A percentile compares a stretch with the other conserved stretches of the same genome.
These are phyloP conservation scores for Saturnispora bothae DNA, from an alignment of 805 yeast genomes.

Conservation along the genomic window DNA sequence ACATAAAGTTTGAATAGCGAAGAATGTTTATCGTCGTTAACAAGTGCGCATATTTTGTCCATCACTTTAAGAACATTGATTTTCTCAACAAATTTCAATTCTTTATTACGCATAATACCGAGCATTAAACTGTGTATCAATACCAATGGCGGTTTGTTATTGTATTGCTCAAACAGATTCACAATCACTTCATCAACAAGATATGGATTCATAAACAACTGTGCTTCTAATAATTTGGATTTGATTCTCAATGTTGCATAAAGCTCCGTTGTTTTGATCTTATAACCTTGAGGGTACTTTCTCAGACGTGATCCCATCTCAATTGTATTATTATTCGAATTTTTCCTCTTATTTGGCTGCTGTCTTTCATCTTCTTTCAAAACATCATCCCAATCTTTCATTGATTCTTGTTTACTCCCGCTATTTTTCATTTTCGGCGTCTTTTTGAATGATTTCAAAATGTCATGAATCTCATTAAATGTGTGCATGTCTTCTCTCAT, in stretches of 20 bases:
- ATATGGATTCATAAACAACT: constrained; percentile 13
- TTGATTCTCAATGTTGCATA: constrained; percentile 15
- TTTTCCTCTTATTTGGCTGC: too few species aligned
- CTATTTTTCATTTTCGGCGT: too few species aligned
- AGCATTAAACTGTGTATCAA: constrained; percentile 21
- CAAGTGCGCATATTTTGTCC: constrained; percentile 17
- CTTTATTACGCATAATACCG: constrained; percentile 12
- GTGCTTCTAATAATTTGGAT: constrained; percentile 12
- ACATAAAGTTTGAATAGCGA: constrained; percentile 12
- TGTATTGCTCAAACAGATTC: constrained; percentile 16
- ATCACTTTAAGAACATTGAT: constrained; percentile 15
- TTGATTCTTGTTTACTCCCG: too few species aligned
- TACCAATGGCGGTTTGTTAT: constrained; percentile 16
- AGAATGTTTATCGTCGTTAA: constrained; percentile 13
- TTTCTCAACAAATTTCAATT: constrained; percentile 13
- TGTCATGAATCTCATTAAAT: constrained; percentile 11
- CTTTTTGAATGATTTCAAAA: constrained; percentile 2
- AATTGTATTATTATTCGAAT: too few species aligned
- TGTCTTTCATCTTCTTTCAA: too few species aligned
- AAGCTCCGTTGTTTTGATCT: constrained; percentile 11
- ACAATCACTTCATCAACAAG: constrained; percentile 11
- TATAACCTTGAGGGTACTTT: constrained; percentile 9
- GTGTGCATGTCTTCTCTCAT: constrained; percentile 8
- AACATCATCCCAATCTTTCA: too few species aligned
- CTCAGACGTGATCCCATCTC: too few species aligned